phyloP scores from a whole-genome alignment of 768 basidiomycete species.

The Vishniacozyma victoriae region DNA sequence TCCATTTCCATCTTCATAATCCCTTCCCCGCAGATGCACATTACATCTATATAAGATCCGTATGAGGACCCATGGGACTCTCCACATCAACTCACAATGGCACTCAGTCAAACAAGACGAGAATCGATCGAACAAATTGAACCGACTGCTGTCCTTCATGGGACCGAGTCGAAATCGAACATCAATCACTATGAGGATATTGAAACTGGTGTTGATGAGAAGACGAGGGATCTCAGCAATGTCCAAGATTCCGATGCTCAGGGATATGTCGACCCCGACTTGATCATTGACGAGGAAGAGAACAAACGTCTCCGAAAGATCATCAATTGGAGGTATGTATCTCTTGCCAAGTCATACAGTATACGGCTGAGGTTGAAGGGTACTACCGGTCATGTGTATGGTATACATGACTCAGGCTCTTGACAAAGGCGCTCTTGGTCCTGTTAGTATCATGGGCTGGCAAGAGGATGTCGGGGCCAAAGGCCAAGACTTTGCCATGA shows the following conservation, averaged over 20 bases:
- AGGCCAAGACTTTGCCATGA: slow-evolving; percentile 29
- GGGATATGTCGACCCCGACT: slow-evolving; percentile 21
- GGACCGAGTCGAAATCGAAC: too few species aligned
- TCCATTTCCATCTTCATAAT: too few species aligned
- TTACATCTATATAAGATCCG: too few species aligned
- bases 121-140: too few species aligned
- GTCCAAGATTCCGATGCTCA: slow-evolving; percentile 17
- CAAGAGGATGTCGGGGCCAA: slow-evolving; percentile 11
- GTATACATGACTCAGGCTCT: slow-evolving; percentile 26
- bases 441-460: slow-evolving; percentile 30
- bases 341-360: neutral
- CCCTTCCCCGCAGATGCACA: too few species aligned
- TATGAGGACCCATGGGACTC: too few species aligned
- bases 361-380: slow-evolving; percentile 7
- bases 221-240: too few species aligned
- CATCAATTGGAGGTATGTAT: slow-evolving; percentile 17
- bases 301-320: slow-evolving; percentile 38
- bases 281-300: slow-evolving; percentile 22
- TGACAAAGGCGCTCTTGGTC: slow-evolving; percentile 28
- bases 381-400: slow-evolving; percentile 16
- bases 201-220: too few species aligned
- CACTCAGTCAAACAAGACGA: too few species aligned
- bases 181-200: too few species aligned
- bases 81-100: too few species aligned
- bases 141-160: too few species aligned